These are phyloP conservation scores for Wallacemonas sp. DNA, from an alignment of 208 protist genomes.

Conservation along the genomic window DNA sequence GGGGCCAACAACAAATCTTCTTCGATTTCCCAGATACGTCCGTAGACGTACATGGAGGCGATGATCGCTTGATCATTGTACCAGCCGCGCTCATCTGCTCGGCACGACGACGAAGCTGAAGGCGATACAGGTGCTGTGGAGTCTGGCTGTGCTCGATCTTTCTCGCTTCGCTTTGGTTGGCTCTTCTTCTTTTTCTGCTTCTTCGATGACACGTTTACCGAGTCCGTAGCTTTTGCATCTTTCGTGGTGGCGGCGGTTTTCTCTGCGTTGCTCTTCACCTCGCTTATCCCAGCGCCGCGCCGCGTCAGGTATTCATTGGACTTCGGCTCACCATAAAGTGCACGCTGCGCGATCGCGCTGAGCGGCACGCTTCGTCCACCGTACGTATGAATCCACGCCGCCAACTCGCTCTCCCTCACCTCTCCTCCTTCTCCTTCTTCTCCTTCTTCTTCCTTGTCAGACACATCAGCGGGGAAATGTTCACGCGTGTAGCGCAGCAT, in stretches of 20 bases:
- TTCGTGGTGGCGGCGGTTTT: no score
- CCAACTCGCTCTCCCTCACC: constrained; percentile 15
- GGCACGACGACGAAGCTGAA: background rate
- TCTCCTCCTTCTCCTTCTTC: no score
- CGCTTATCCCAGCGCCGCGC: no score
- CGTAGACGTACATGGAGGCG: constrained; percentile 29
- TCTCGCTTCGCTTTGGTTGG: no score
- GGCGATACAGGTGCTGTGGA: background rate
- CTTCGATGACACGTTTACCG: no score
- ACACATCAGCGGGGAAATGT: constrained; percentile 16
- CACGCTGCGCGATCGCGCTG: background rate
- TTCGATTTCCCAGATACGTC: constrained; percentile 29
- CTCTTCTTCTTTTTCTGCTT: no score
- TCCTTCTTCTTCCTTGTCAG: no score
- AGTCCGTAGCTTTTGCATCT: no score
- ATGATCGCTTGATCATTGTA: constrained; percentile 32
- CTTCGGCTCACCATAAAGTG: background rate
- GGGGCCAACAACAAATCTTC: constrained; percentile 23
- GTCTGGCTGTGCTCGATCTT: no score
- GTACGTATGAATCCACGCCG: constrained; percentile 2
- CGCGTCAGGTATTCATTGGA: background rate
- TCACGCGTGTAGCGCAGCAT: constrained; percentile 15
- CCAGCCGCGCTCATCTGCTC: constrained; percentile 17
- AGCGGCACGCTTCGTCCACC: background rate
- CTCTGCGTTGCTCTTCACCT: no score